Conservation (phyloP, 192 early-diverging fungal genomes). For the Coemansia sp. region DNA sequence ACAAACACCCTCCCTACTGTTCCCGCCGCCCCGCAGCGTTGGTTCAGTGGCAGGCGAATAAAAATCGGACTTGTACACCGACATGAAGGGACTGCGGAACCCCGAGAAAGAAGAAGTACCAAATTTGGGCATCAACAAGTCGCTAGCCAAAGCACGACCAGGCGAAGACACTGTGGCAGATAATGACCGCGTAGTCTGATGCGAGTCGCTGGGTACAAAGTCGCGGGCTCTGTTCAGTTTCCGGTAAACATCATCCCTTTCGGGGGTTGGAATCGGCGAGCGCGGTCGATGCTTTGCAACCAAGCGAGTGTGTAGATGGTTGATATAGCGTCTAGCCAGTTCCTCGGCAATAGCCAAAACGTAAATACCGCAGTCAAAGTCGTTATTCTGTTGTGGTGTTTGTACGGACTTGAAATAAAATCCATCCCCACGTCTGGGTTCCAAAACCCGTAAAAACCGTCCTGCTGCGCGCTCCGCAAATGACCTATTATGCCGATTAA, state of each 20-base stretch:
- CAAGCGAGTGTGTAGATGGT: constrained; percentile 21
- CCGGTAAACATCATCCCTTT: constrained; percentile 12
- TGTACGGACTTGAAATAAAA: constrained; percentile 59
- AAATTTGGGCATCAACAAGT: constrained; percentile 47
- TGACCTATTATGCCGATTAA: constrained; percentile 42
- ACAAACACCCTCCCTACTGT: not conserved
- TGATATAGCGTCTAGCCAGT: constrained; percentile 49
- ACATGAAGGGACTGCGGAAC: constrained; percentile 40
- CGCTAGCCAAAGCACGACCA: constrained; percentile 42
- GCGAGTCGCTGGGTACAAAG: not conserved
- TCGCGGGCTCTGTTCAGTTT: constrained; percentile 24
- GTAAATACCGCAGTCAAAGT: constrained; percentile 55
- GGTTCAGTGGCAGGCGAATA: not conserved
- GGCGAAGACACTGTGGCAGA: constrained; percentile 12
- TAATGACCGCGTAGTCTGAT: not conserved
- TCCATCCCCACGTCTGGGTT: constrained; percentile 39
- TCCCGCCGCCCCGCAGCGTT: constrained; percentile 3
- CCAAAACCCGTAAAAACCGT: constrained; percentile 46
- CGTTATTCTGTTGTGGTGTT: constrained; percentile 59
- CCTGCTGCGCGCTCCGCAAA: constrained; percentile 56
- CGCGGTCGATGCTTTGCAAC: not conserved
- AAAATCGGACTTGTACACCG: too few species aligned
- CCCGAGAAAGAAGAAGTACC: constrained; percentile 28
- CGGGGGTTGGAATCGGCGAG: constrained; percentile 1
- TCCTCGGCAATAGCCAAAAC: constrained; percentile 57